Evolutionary conservation across 352 stramenopile genomes (phyloP).

Genomic region (Achlya hypogyna): DNA sequence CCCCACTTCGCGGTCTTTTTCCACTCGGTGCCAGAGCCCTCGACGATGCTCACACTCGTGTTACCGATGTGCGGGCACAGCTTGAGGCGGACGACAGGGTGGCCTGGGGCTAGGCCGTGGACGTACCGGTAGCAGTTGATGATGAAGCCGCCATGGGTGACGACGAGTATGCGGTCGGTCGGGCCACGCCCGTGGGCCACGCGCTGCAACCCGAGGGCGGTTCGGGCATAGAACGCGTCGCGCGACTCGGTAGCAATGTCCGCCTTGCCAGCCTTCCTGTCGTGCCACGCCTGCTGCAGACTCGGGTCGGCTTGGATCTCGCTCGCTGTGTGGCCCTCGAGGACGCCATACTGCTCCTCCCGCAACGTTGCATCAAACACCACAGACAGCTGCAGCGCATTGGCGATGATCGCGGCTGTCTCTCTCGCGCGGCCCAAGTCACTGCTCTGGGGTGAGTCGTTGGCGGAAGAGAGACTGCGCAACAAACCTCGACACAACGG

Average conservation of each 20-base stretch:
- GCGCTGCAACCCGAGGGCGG: not conserved
- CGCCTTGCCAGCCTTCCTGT: not conserved
- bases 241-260: not conserved
- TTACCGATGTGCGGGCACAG: constrained; percentile 6
- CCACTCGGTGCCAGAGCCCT: not conserved
- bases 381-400: not conserved
- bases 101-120: not conserved
- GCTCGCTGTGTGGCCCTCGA: constrained; percentile 11
- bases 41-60: constrained; percentile 14
- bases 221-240: not conserved
- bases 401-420: not conserved
- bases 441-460: not conserved
- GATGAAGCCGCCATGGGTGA: constrained; percentile 14
- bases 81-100: not conserved
- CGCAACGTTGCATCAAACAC: not conserved
- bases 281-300: not conserved
- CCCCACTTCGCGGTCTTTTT: not conserved
- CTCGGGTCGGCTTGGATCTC: constrained; percentile 13
- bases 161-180: not conserved
- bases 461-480: too few species aligned
- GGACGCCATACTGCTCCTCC: constrained; percentile 16
- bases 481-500: constrained; percentile 6
- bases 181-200: not conserved
- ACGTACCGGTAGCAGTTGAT: constrained; percentile 15
- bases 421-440: not conserved